These are phyloP conservation scores for Parietaria judaica DNA, from an alignment of 306 rosid genomes.

Conservation along the genomic window DNA sequence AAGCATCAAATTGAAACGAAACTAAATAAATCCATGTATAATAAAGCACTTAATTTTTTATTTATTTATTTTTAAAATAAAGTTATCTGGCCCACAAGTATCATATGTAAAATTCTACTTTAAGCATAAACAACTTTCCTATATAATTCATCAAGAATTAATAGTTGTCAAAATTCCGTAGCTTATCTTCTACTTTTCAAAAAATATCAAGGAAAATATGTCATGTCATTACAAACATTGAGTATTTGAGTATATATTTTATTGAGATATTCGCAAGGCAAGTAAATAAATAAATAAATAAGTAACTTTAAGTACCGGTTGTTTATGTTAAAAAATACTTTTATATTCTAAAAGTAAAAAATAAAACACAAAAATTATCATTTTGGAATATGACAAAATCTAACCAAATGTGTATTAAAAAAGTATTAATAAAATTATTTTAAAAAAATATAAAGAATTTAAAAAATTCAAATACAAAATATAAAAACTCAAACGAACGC, in stretches of 20 bases:
- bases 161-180: not conserved
- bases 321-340: no score
- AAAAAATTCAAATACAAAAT: no score
- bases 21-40: not conserved
- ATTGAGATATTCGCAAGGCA: no score
- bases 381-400: no score
- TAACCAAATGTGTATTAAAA: no score
- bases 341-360: no score
- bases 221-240: not conserved
- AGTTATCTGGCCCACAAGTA: not conserved
- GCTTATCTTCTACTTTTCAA: not conserved
- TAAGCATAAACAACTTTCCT: not conserved
- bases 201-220: no score
- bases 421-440: no score
- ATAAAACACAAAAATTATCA: no score
- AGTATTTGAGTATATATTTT: not conserved
- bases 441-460: no score
- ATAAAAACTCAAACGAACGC: not conserved
- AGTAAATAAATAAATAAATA: not conserved
- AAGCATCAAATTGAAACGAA: not conserved
- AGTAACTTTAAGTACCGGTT: no score
- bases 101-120: not conserved
- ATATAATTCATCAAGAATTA: not conserved
- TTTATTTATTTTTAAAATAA: not conserved
- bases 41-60: not conserved